Base-by-base conservation (phyloP, 2,329 filamentous ascomycete species). In the Cladosporium oxysporum region DNA sequence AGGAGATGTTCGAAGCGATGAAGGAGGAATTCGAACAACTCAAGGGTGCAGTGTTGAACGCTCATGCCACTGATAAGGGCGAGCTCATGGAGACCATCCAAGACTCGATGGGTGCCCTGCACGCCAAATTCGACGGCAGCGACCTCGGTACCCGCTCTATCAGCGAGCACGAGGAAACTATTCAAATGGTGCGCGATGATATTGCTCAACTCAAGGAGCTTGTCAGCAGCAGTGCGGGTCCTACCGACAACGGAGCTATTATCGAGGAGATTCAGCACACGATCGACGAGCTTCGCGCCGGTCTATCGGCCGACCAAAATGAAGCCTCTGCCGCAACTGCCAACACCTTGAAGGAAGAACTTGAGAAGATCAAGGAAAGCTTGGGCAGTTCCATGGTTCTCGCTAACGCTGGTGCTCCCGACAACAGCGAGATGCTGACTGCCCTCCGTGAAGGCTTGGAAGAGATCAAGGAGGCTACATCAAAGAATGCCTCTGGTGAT, bases 1-100 rank as follows among this genome's bases (percentile, higher is more conserved):
- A 83, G 18, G 82, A 83, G 49, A 78, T 83, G 66, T 84, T 89
- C 47, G 89, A 92, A 66, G 87, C 91, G 60, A 88, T 96, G 76
- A 91, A 90, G 75, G 87, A 88, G 49, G 92, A 96, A 73, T 90
- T 96, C 59, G 91, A 95, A 69, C 89, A 92, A 63, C 84, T 97
- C 8, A 89, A 92, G 29, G 90, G 93, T 21, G 86, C 90, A 0
- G 86, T 97, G 59, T 91, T 92, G 75, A 79, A 84, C 58, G 83
- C 85, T 58, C 79, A 82, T n/a, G 77, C 81, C 0, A 79, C 78
- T 26, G 83, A 87, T 69, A 88, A 88, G 72, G 85, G 85, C 62
- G 87, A 89, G 68, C 82, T 90, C 41, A 76, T 89, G 1, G 86
- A 89, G 69, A 84, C 84, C 5, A 84, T 89, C 49, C 83, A 85